phyloP scores from a whole-genome alignment of 495 filamentous ascomycete genomes.

The Penicillium canariense region DNA sequence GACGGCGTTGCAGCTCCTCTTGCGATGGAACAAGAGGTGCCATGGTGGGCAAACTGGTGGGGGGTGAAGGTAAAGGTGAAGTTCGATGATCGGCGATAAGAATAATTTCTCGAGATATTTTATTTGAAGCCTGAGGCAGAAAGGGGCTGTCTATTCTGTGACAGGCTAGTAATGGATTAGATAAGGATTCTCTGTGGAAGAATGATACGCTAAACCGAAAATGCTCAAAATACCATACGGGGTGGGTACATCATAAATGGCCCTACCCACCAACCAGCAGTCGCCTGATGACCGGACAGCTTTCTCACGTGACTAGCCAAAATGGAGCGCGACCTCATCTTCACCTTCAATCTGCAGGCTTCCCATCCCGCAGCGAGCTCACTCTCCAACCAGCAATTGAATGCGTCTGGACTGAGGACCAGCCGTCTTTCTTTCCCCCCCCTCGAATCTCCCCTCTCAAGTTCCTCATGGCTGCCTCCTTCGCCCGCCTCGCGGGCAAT shows the following conservation, averaged over 20 bases:
- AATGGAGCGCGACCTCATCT: constrained; percentile 42
- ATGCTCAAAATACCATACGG: not conserved
- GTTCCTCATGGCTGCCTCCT: constrained; percentile 61
- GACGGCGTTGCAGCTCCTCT: constrained; percentile 49
- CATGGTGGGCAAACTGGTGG: constrained; percentile 35
- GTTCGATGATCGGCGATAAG: constrained; percentile 39
- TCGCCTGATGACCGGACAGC: constrained; percentile 42
- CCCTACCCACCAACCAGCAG: constrained; percentile 36
- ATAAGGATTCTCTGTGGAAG: not conserved
- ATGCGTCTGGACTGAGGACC: constrained; percentile 46
- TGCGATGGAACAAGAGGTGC: constrained; percentile 47
- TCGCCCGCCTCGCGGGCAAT: constrained; percentile 62
- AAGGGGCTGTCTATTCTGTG: constrained; percentile 16
- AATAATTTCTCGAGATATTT: constrained; percentile 40
- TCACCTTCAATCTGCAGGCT: constrained; percentile 29
- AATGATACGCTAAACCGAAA: constrained; percentile 1
- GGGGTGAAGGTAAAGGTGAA: constrained; percentile 23
- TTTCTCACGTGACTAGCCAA: constrained; percentile 42
- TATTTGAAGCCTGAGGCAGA: constrained; percentile 33
- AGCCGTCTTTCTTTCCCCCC: constrained; percentile 26
- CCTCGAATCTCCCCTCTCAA: constrained; percentile 23
- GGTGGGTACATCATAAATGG: constrained; percentile 20
- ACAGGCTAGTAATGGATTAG: not conserved
- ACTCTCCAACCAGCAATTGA: constrained; percentile 34
- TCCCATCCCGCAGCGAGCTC: constrained; percentile 36